Base-by-base conservation (phyloP, 306 rosid genomes). In the Hippophae tibetana region DNA sequence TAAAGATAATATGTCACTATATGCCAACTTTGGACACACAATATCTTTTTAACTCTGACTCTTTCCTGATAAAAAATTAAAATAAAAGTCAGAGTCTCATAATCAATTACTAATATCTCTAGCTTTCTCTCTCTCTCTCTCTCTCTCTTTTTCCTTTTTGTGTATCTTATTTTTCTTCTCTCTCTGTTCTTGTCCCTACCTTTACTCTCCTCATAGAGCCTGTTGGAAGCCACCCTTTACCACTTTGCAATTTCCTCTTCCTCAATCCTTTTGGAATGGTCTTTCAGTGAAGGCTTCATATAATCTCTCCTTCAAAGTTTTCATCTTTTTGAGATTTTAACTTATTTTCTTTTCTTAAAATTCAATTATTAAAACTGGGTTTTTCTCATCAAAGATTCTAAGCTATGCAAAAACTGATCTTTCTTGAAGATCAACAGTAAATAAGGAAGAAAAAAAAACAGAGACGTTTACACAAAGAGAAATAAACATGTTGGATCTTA, bases 401-500 rank as follows among this genome's bases (percentile, higher is more conserved):
- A 47, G 43, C 49, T 47, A 44, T 44, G 42, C 14, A 41, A 60
- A 46, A 46, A 6, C 6, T 8, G 46, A 1, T 18, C 10, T 40
- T 13, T 27, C 41, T 13, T 7, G 5, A 43, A 69, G 60, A 69
- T 61, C 66, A 12, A n/a, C 9, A 60, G 49, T 5, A 10, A 40
- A 43, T 13, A 43, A 45, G 6, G 41, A 3, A 62, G 13, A 13
- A 42, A 47, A 23, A 53, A 25, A 23, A 7, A 9, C 3, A 31
- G 38, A 31, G 38, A 31, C 38, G 38, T 31, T 31, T 31, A 31
- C 38, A 31, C 38, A 31, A 4, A 31, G 6, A 7, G 6, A 2
- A 18, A 11, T 13, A 27, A 57, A 25, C 11, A 78, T 81, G 82
- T 77, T 74, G 81, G 81, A 81, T 81, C 86, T 81, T 54, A 81